Base-by-base conservation (phyloP, 2,329 filamentous ascomycete species). In the Phaeosphaeriaceae sp. region DNA sequence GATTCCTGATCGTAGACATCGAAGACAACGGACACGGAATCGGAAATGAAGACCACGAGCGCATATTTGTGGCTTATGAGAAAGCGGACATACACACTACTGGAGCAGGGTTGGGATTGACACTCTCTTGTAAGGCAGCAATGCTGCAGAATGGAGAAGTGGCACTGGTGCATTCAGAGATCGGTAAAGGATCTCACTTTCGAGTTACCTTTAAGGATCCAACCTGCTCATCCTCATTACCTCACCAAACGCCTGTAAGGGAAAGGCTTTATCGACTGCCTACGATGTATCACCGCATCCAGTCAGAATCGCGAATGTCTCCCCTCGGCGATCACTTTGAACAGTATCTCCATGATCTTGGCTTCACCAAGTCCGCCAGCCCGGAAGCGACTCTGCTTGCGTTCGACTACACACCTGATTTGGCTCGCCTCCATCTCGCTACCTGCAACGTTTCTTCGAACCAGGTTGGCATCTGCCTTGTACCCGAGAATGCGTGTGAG, bases 11-110 rank as follows among this genome's bases (percentile, higher is more conserved):
- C 3, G 72, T 81, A n/a, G 81, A 83, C 43, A 59, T 83, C 1
- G 64, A 78, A 44, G 81, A 83, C 46, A 82, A 76, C 1, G 81
- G 81, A 0, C 65, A 74, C 2, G 81, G 80, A 1, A 80, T 83
- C n/a, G 58, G 60, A 1, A 50, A 60, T 1, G 63, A 72, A 2
- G 66, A 82, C 7, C 76, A 78, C 3, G 22, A 68, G 3, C 76
- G 78, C 2, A 80, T 83, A 3, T 83, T 83, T 26, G 70, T 79
- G 3, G 68, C 80, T 0, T 82, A 83, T 21, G 80, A 82, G 43
- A 82, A 82, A 32, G 73, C 77, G 1, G 71, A 76, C 32, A 59
- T 61, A 0, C 72, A 80, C 35, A 76, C 79, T 0, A 73, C 72
- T 1, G 77, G 81, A 2, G 78, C 78, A 26, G 80, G 81, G 0